Evolutionary conservation across 192 early-diverging fungal species (phyloP), one percentile per base, ranked within the genome.

Genomic region (Gryganskiella cystojenkinii): DNA sequence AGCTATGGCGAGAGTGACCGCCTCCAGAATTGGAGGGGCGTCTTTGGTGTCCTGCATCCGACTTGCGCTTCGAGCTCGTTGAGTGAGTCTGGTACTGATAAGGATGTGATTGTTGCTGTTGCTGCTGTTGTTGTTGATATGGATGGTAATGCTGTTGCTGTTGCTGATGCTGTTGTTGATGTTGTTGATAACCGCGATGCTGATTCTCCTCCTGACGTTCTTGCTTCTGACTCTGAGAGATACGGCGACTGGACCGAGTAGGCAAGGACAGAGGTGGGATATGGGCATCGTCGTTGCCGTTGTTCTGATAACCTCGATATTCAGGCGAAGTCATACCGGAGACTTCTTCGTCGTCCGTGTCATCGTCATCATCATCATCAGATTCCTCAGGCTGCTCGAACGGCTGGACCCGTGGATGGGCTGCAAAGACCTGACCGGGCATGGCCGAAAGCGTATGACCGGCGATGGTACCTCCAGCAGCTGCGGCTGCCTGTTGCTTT

Each of bases 1-100:
- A 75, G 44, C 71, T 75, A 56, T 61, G 58, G 42, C 71, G 63
- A 17, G 71, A 75, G 56, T 75, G 71, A 10, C 52, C 52, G 37
- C 13, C 13, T 13, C 7, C 37, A 9, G 7, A 5, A 40, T 5
- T 9, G 13, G 37, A 40, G 37, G 37, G 55, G 31, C 55, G 55
- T 15, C 31, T 25, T 25, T 56, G 52, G 24, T 11, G 47, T 50
- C 47, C 47, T 13, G 37, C 5, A 40, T 5, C 13, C 5, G 37
- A 13, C 5, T 40, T 13, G 37, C 37, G 5, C 37, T 40, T 40
- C 7, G 37, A 40, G 37, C 37, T 40, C 13, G 37, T 40, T 40
- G 37, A 13, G 13, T 40, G 37, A 40, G 37, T 5, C 37, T 31
- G 55, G n/a, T 56, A 34, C 54, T 56, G 54, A 20, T 56, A 31